These are phyloP conservation scores for Talaromyces adpressus DNA, from an alignment of 495 filamentous ascomycete species.

Conservation along the genomic window DNA sequence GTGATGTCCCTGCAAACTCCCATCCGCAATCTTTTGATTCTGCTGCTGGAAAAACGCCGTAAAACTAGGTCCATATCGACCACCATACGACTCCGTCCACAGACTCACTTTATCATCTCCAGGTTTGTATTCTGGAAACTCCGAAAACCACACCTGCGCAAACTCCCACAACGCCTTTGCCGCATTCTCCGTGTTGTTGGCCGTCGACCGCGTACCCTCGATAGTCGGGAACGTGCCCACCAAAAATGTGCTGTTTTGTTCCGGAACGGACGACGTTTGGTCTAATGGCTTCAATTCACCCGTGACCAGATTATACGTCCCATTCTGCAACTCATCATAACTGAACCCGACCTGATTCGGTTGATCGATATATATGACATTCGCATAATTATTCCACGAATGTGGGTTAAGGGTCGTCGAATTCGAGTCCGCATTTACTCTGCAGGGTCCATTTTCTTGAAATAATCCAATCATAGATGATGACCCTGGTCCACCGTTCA, in stretches of 20 bases:
- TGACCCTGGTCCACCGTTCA: slow-evolving; percentile 51
- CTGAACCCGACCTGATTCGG: slow-evolving; percentile 58
- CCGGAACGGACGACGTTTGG: slow-evolving; percentile 27
- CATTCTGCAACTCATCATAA: slow-evolving; percentile 40
- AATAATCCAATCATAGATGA: slow-evolving; percentile 56
- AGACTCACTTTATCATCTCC: slow-evolving; percentile 48
- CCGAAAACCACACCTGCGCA: slow-evolving; percentile 48
- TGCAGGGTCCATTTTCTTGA: slow-evolving; percentile 57
- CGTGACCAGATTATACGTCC: slow-evolving; percentile 40
- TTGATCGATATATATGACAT: slow-evolving; percentile 61
- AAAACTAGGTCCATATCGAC: slow-evolving; percentile 61
- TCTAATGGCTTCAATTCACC: slow-evolving; percentile 30
- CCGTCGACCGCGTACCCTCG: slow-evolving; percentile 31
- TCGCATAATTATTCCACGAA: slow-evolving; percentile 56
- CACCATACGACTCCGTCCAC: slow-evolving; percentile 55
- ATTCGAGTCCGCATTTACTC: slow-evolving; percentile 45
- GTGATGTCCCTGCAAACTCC: slow-evolving; percentile 23
- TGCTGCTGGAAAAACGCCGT: slow-evolving; percentile 59
- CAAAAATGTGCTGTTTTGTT: slow-evolving; percentile 53
- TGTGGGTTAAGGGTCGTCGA: slow-evolving; percentile 45
- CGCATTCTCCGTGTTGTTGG: slow-evolving; percentile 46
- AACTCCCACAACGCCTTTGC: slow-evolving; percentile 52
- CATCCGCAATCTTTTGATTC: slow-evolving; percentile 47
- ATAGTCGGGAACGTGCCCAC: slow-evolving; percentile 54
- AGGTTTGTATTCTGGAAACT: slow-evolving; percentile 50